Conservation (phyloP, 116 monocot genomes). For the Trichopus zeylanicus region DNA sequence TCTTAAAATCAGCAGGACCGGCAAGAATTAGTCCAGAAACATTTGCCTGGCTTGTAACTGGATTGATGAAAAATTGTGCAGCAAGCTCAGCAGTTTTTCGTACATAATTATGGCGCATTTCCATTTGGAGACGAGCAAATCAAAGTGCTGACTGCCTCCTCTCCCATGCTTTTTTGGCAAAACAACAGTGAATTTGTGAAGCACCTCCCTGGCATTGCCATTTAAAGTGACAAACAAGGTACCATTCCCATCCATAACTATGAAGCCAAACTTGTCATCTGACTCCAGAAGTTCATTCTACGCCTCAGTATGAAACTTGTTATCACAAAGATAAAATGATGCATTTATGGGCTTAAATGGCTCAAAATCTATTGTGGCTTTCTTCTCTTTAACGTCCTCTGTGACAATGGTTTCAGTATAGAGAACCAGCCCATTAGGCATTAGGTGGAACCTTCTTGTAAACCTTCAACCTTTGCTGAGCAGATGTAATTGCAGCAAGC, state of each 20-base stretch:
- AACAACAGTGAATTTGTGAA: conserved; percentile 4
- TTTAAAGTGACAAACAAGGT: conserved; percentile 4
- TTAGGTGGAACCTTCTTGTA: conserved; percentile 10
- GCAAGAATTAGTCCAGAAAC: no score
- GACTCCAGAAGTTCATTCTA: conserved; percentile 8
- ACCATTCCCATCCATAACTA: no score
- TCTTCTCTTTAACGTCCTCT: conserved; percentile 10
- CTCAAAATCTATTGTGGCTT: conserved; percentile 8
- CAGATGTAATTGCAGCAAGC: conserved; percentile 10
- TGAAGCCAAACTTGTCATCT: no score
- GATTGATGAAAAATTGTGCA: conserved; percentile 8
- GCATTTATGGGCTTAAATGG: no score
- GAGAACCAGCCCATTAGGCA: conserved; percentile 7
- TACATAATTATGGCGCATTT: conserved; percentile 10
- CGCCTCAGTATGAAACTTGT: conserved; percentile 10
- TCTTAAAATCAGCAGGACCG: no score
- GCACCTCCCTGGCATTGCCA: not conserved
- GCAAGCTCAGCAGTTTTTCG: conserved; percentile 11
- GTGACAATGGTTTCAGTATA: conserved; percentile 10
- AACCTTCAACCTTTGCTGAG: conserved; percentile 12
- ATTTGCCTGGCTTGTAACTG: conserved; percentile 4
- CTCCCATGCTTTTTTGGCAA: conserved; percentile 9
- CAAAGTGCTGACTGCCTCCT: conserved; percentile 10
- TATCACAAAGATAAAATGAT: no score
- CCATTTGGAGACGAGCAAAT: conserved; percentile 10